phyloP scores from a whole-genome alignment of 257 asterid genomes.

The Leonotis leonurus region DNA sequence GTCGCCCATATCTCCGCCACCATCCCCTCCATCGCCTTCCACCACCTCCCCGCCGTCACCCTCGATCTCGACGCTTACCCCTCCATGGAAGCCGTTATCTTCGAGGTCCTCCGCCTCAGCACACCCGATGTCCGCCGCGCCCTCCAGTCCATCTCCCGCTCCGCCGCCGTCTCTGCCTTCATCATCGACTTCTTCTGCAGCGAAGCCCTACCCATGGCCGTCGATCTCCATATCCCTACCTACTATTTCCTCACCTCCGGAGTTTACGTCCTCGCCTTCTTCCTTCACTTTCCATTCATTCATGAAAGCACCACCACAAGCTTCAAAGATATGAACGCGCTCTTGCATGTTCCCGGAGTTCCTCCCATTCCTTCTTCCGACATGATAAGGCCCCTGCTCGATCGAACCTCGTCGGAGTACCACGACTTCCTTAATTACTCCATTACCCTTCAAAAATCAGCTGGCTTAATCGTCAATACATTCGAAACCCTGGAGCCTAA shows the following conservation, averaged over 20 bases:
- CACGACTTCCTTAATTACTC: constrained; percentile 18
- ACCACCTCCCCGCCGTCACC: constrained; percentile 35
- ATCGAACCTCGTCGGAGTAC: constrained; percentile 26
- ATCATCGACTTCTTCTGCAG: constrained; percentile 59
- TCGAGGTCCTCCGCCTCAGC: constrained; percentile 32
- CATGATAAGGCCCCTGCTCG: constrained; percentile 26
- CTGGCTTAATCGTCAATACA: constrained; percentile 44
- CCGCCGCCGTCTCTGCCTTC: constrained; percentile 30
- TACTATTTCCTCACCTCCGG: constrained; percentile 51
- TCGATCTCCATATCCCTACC: constrained; percentile 26
- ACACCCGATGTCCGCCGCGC: constrained; percentile 38
- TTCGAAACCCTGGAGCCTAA: constrained; percentile 33
- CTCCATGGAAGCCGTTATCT: constrained; percentile 33
- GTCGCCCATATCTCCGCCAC: constrained; percentile 39
- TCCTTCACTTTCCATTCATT: constrained; percentile 24
- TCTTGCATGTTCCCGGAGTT: constrained; percentile 32
- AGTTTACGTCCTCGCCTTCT: constrained; percentile 21
- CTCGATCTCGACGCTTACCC: constrained; percentile 29
- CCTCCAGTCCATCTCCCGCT: constrained; percentile 24
- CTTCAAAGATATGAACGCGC: constrained; percentile 34
- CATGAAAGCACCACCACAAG: constrained; percentile 20
- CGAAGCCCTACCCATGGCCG: constrained; percentile 22
- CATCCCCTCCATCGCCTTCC: constrained; percentile 53
- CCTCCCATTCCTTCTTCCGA: constrained; percentile 42
- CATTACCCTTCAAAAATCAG: background rate